A percentile compares a stretch with the other conserved stretches of the same genome.
Conservation (phyloP, 768 basidiomycete species). For the Leucocoprinus birnbaumii region DNA sequence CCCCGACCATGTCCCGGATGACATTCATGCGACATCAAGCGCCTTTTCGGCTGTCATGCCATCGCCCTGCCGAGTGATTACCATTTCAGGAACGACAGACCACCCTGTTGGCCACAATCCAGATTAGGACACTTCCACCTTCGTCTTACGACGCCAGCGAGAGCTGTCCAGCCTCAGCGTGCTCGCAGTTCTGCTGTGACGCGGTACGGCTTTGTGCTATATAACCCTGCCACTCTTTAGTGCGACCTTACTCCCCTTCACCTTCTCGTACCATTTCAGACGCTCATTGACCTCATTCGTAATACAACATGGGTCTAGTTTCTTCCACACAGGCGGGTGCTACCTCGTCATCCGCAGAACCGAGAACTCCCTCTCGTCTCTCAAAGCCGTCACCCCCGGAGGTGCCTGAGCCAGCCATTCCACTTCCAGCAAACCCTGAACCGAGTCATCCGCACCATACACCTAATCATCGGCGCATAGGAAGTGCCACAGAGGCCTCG, state of each 20-base stretch:
- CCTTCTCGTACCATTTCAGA: neutral
- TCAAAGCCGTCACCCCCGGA: neutral
- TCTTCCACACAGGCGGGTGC: neutral
- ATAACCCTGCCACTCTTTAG: neutral
- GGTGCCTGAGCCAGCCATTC: neutral
- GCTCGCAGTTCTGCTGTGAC: neutral
- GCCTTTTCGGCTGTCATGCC: no score
- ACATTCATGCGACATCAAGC: no score
- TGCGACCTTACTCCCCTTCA: neutral
- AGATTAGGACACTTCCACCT: neutral
- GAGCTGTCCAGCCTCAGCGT: neutral
- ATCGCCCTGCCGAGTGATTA: no score
- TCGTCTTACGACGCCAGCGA: neutral
- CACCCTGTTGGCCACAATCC: neutral
- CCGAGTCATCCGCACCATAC: neutral
- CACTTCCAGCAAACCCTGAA: neutral
- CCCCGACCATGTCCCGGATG: no score
- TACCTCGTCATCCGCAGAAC: neutral
- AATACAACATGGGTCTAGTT: neutral
- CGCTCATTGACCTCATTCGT: no score
- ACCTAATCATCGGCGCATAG: neutral
- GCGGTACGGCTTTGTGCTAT: neutral
- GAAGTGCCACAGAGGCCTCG: slow-evolving; percentile 4
- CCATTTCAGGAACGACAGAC: no score
- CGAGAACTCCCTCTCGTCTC: neutral